Evolutionary conservation across 2,329 filamentous ascomycete genomes (phyloP), one percentile per base, ranked within the genome.

Genomic region (Cladosporium phlei): DNA sequence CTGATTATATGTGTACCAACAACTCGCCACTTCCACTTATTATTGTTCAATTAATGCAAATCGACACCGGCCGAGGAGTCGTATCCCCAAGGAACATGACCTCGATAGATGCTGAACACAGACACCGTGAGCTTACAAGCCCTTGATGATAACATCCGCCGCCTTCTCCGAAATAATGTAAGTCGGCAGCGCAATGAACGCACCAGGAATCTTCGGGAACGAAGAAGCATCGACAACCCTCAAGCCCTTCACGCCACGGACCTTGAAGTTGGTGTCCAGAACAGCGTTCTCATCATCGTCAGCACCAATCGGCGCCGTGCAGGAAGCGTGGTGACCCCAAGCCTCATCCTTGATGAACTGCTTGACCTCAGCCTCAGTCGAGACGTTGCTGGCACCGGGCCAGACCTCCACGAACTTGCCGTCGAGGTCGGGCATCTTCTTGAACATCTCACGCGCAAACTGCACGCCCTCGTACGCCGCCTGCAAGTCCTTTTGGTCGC

Each of bases 111-210:
- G n/a, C n/a, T n/a, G n/a, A n/a, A n/a, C n/a, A n/a, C n/a, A n/a
- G n/a, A n/a, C n/a, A n/a, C n/a, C n/a, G n/a, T n/a, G n/a, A n/a
- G n/a, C n/a, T n/a, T n/a, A n/a, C n/a, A n/a, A n/a, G n/a, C n/a
- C 22, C 8, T 38, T 3, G 17, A 71, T 44, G 42, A 82, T 81
- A 5, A 71, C 72, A 59, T 80, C 77, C 1, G 77, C 74, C 0
- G 80, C 80, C 67, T 83, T 83, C 66, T 83, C 79, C 1, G 69
- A 71, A 5, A 78, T 67, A 62, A 82, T 77, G 52, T 77, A 79
- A 1, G 73, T 72, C 0, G 76, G 69, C 0, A 74, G 59, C 6
- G 71, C 69, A n/a, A 74, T 69, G 53, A 76, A 79, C 43, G 69
- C 72, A 47, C 78, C 78, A 14, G 35, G 35, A 2, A 38, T 38